Conservation (phyloP, 257 asterid genomes). For the Leonotis leonurus region DNA sequence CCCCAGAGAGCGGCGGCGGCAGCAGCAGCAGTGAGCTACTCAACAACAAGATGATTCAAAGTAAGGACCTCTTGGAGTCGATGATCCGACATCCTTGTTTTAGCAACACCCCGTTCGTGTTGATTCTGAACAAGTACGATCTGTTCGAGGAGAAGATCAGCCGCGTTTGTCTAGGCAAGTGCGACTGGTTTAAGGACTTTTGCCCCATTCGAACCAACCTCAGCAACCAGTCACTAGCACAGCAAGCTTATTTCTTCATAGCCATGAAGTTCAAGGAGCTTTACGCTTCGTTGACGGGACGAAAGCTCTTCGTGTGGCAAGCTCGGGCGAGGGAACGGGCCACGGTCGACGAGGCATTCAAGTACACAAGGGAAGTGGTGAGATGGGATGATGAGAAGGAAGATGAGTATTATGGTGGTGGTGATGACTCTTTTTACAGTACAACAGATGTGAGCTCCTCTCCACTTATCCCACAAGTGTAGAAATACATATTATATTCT, state of each 20-base stretch:
- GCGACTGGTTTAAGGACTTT: slow-evolving; percentile 71
- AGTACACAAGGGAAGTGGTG: slow-evolving; percentile 70
- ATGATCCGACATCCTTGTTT: slow-evolving; percentile 69
- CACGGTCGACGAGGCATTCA: slow-evolving; percentile 68
- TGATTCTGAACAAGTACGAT: slow-evolving; percentile 69
- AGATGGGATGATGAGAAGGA: slow-evolving; percentile 85
- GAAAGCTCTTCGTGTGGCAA: slow-evolving; percentile 81
- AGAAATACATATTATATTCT: too few relatives aligned
- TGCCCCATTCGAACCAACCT: slow-evolving; percentile 52
- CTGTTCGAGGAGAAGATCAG: slow-evolving; percentile 62
- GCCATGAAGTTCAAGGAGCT: slow-evolving; percentile 84
- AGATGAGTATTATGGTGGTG: slow-evolving; percentile 37
- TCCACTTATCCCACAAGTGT: slow-evolving; percentile 40
- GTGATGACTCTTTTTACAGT: slow-evolving; percentile 75
- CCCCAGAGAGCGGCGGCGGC: slow-evolving; percentile 28
- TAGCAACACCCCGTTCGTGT: slow-evolving; percentile 63
- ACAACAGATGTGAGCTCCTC: slow-evolving; percentile 73
- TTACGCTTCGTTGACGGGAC: slow-evolving; percentile 52
- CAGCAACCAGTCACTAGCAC: slow-evolving; percentile 64
- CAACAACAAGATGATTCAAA: slow-evolving; percentile 72
- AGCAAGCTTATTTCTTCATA: slow-evolving; percentile 69
- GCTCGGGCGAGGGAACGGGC: slow-evolving; percentile 63
- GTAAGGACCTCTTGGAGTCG: slow-evolving; percentile 60
- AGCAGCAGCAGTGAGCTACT: slow-evolving; percentile 24
- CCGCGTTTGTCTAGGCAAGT: slow-evolving; percentile 43